Evolutionary conservation across 208 protist species (phyloP), one percentile per base, ranked within the genome.

Genomic region (Phytomonas francai): DNA sequence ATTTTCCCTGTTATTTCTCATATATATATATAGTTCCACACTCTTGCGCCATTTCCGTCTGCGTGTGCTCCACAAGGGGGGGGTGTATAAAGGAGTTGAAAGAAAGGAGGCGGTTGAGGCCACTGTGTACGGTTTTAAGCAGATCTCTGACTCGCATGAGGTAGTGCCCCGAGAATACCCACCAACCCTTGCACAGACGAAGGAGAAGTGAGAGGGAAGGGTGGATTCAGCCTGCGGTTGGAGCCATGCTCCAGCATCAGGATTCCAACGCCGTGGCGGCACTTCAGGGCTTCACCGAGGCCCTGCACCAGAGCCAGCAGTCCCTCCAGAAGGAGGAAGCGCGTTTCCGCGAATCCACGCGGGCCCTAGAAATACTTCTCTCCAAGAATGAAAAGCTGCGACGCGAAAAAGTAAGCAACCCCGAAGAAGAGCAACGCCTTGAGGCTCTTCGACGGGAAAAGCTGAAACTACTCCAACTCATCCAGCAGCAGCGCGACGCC

Each of bases 391-490:
- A 62, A 8, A 16, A 27, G 7, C 60, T 79, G 3, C 61, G 62
- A 27, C 57, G 57, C 0, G 54, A 57, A 0, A 56, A 63, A 32
- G 68, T 74, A 25, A 70, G 74, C 45, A 76, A 68, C 64, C 57
- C 39, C 33, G 62, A 72, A 67, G 65, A 74, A 49, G 63, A 63
- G 7, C 74, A 63, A 49, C 74, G 69, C 2, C 67, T 84, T 8
- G 75, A 82, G 12, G 74, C 72, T 8, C 70, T 85, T 16, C 78
- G 66, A 1, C 67, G 65, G 22, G 83, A 88, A 66, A 74, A 77
- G 66, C 29, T 63, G 4, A 78, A 81, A 45, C 33, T 82, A 28
- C 45, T 65, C 19, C 68, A 72, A 6, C 67, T 66, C 25, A 34
- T 63, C 5, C 60, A 62, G 7, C 61, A 74, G 45, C 76, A 76